Evolutionary conservation across 2,329 filamentous ascomycete species (phyloP).

Genomic region (Catunica adiposa): DNA sequence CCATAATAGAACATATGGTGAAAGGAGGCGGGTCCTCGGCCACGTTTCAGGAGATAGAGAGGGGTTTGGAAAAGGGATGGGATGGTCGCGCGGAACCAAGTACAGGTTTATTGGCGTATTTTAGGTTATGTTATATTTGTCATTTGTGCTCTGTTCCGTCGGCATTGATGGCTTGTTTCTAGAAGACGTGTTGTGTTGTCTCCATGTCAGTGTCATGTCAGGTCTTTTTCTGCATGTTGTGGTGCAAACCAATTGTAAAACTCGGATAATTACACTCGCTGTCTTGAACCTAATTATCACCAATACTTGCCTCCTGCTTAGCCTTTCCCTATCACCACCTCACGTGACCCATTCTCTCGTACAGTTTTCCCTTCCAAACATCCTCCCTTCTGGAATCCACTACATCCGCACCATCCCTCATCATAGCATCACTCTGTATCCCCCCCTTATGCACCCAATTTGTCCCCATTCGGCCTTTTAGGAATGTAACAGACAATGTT

Average conservation of each 20-base stretch:
- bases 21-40: conserved; percentile 12
- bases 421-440: neutral
- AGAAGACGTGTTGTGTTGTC: too few relatives aligned
- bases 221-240: too few relatives aligned
- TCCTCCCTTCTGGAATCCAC: too few relatives aligned
- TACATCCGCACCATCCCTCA: neutral
- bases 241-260: too few relatives aligned
- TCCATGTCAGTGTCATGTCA: too few relatives aligned
- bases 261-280: too few relatives aligned
- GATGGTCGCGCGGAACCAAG: neutral
- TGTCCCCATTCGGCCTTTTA: neutral
- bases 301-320: neutral
- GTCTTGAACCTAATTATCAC: neutral
- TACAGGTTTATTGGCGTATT: too few relatives aligned
- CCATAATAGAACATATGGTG: neutral
- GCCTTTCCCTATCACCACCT: neutral
- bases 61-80: neutral
- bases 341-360: neutral
- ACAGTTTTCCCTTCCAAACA: neutral
- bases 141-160: too few relatives aligned
- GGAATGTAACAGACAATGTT: too few relatives aligned
- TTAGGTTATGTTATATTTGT: too few relatives aligned
- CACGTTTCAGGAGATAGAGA: conserved; percentile 14
- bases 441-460: neutral
- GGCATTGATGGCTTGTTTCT: too few relatives aligned